Conservation (phyloP, 2,329 filamentous ascomycete species). For the Ophiostoma sp. region DNA sequence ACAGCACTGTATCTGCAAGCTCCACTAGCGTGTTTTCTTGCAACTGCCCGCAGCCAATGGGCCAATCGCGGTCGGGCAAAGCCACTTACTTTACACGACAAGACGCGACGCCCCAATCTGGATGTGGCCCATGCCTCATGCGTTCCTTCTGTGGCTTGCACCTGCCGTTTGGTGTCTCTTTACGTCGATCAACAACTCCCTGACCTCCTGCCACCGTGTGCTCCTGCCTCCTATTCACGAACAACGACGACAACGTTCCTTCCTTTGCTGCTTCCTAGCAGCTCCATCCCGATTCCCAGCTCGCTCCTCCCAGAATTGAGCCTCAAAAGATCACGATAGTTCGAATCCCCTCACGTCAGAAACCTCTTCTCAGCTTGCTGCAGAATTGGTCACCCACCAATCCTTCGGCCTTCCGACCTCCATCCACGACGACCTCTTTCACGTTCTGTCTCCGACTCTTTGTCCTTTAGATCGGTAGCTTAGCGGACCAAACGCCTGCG, state of each 20-base stretch:
- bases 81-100: constrained; percentile 30
- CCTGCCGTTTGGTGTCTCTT: constrained; percentile 9
- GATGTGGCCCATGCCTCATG: constrained; percentile 11
- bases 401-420: background rate
- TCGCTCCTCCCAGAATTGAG: background rate
- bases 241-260: constrained; percentile 13
- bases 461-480: background rate
- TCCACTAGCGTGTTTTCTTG: constrained; percentile 22
- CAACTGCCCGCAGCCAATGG: background rate
- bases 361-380: background rate
- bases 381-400: background rate
- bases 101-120: constrained; percentile 26
- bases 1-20: background rate
- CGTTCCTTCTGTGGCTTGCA: constrained; percentile 14
- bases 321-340: background rate
- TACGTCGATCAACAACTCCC: background rate
- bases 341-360: background rate
- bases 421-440: background rate
- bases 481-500: background rate
- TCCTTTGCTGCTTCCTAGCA: background rate
- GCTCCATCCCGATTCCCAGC: background rate
- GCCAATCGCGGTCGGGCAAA: constrained; percentile 25
- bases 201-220: background rate
- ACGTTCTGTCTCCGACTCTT: background rate
- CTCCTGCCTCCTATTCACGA: constrained; percentile 7